phyloP scores from a whole-genome alignment of 2,329 filamentous ascomycete species.

The Ophiostoma perfectum region DNA sequence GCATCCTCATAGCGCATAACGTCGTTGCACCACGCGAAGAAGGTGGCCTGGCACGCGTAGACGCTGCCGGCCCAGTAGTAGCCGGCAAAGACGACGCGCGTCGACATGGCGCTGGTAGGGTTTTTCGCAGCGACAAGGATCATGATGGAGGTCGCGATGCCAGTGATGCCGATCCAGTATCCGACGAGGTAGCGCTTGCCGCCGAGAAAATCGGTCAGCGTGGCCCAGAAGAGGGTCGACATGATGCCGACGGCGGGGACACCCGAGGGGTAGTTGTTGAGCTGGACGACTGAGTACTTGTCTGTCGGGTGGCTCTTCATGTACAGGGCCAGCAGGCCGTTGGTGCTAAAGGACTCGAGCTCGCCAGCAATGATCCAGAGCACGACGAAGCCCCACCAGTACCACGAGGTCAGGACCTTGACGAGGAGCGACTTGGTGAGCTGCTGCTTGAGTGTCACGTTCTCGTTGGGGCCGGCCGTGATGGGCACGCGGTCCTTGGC shows the following conservation, averaged over 20 bases:
- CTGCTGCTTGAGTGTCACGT: conserved; percentile 21
- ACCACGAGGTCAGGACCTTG: conserved; percentile 53
- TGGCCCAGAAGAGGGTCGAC: conserved; percentile 63
- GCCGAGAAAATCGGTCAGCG: conserved; percentile 58
- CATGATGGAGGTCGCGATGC: conserved; percentile 56
- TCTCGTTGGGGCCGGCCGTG: conserved; percentile 37
- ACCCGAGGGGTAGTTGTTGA: conserved; percentile 54
- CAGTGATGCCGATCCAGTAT: conserved; percentile 62
- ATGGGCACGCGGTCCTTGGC: conserved; percentile 38
- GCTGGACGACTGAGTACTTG: conserved; percentile 43
- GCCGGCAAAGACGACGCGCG: conserved; percentile 54
- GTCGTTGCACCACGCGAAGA: conserved; percentile 73
- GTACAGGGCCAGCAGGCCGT: conserved; percentile 51
- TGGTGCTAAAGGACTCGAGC: conserved; percentile 64
- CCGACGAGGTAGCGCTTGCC: conserved; percentile 61
- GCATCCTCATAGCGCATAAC: conserved; percentile 59
- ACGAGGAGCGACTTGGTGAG: conserved; percentile 34
- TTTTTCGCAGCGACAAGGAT: conserved; percentile 49
- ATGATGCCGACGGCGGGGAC: conserved; percentile 53
- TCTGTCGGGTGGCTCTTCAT: conserved; percentile 44
- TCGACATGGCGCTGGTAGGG: conserved; percentile 39
- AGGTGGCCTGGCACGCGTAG: conserved; percentile 68
- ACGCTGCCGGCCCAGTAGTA: conserved; percentile 67
- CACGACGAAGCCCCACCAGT: conserved; percentile 61
- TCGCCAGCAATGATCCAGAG: conserved; percentile 68